Base-by-base conservation (phyloP, 306 rosid genomes). In the Ziziphus jujuba region DNA sequence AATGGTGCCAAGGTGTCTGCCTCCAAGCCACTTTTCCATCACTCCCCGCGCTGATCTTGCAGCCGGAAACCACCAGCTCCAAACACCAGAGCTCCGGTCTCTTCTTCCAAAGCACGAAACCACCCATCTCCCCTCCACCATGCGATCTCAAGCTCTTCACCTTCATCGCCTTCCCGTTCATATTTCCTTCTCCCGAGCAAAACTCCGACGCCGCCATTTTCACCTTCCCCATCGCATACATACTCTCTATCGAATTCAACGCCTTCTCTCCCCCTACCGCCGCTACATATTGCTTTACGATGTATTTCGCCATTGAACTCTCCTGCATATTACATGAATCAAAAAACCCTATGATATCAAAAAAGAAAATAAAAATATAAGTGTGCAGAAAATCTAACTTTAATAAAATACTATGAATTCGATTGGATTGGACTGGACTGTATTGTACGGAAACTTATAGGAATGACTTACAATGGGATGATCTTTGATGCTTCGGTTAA, bases 211-310 rank as follows among this genome's bases (percentile, higher is more conserved):
- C 80, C 21, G 33, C 84, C 95, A 92, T 89, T 61, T 72, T 89
- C 84, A 92, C 98, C 63, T 89, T 87, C 55, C 98, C 98, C 92
- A 92, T 90, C 0, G 98, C 98, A 52, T 89, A 92, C 98, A 92
- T 87, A 72, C 96, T 92, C 0, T 84, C 92, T 20, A 89, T 80
- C 0, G 88, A 71, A 23, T 81, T 77, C 83, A 92, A 66, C 16
- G 85, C 92, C 8, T 73, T 69, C 31, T 91, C 98, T 71, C 98
- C 98, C 38, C 95, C 98, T 25, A 87, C 95, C 1, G 97, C 98
- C 0, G 98, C 98, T 71, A 81, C 75, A 69, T 89, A 92, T 65
- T 92, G 98, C 56, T 87, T 89, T 84, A 87, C 85, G 74, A 92
- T 87, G 44, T 92, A 92, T 44, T 89, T 87, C 11, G 96, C 98